phyloP scores from a whole-genome alignment of 495 filamentous ascomycete species.

The Penicillium roqueforti region DNA sequence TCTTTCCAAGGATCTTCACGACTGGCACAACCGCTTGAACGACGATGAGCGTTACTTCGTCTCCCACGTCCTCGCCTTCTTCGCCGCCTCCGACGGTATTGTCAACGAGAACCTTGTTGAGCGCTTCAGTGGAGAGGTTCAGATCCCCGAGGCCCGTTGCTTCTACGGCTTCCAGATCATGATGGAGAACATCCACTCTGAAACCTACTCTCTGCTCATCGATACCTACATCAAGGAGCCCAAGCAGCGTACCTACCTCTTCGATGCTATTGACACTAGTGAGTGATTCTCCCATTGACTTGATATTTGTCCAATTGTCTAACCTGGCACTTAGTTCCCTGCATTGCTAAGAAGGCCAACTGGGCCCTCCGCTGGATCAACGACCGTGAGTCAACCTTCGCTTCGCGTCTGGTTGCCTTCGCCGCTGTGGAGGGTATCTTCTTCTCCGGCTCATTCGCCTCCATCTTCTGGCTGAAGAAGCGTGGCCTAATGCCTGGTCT shows the following conservation, averaged over 20 bases:
- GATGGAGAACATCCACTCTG: conserved; percentile 99
- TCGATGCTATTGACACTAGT: conserved; percentile 98
- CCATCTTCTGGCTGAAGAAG: conserved; percentile 99
- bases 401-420: conserved; percentile 92
- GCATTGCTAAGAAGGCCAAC: conserved; percentile 95
- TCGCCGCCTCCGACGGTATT: conserved; percentile 98
- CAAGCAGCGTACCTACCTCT: conserved; percentile 89
- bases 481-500: conserved; percentile 97
- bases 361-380: conserved; percentile 96
- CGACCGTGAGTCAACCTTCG: conserved; percentile 89
- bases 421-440: conserved; percentile 99
- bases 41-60: conserved; percentile 98
- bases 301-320: conserved; percentile 13
- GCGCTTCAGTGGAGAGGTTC: conserved; percentile 95
- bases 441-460: conserved; percentile 98
- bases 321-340: conserved; percentile 60
- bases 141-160: conserved; percentile 96
- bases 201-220: conserved; percentile 98
- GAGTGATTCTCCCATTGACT: conserved; percentile 27
- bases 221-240: conserved; percentile 99
- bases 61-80: conserved; percentile 98
- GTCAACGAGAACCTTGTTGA: conserved; percentile 99
- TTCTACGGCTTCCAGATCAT: conserved; percentile 99
- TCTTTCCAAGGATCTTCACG: conserved; percentile 95
- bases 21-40: conserved; percentile 97